These are phyloP conservation scores for Silybum marianum DNA, from an alignment of 129 eudicot genomes.

Conservation along the genomic window DNA sequence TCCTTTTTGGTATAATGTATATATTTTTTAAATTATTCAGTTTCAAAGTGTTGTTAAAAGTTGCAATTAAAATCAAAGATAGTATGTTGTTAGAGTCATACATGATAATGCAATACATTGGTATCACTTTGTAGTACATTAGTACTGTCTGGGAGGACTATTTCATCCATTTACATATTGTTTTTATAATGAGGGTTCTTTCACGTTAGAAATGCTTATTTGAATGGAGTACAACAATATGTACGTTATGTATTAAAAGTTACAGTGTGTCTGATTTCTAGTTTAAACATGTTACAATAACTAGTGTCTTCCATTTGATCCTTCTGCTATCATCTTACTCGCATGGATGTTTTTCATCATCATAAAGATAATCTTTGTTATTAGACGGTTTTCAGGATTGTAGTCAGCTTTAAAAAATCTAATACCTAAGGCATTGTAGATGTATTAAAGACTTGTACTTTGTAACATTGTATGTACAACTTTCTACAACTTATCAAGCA, in stretches of 20 bases:
- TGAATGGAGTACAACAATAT: background rate
- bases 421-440: background rate
- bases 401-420: background rate
- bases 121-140: background rate
- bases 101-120: background rate
- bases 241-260: background rate
- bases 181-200: background rate
- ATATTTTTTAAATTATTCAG: too few species aligned
- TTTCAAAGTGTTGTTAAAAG: background rate
- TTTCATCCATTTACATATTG: background rate
- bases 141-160: background rate
- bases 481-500: background rate
- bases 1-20: background rate
- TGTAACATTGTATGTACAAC: background rate
- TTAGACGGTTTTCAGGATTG: background rate
- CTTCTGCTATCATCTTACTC: background rate
- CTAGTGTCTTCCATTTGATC: background rate
- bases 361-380: background rate
- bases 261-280: background rate
- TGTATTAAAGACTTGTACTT: background rate
- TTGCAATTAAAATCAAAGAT: background rate
- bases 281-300: background rate
- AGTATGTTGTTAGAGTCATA: background rate
- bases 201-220: background rate
- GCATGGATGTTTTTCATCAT: background rate